Percentiles rank a stretch among this genome's conserved stretches.
phyloP scores from a whole-genome alignment of 495 filamentous ascomycete genomes.

The Hypomontagnella submonticulosa region DNA sequence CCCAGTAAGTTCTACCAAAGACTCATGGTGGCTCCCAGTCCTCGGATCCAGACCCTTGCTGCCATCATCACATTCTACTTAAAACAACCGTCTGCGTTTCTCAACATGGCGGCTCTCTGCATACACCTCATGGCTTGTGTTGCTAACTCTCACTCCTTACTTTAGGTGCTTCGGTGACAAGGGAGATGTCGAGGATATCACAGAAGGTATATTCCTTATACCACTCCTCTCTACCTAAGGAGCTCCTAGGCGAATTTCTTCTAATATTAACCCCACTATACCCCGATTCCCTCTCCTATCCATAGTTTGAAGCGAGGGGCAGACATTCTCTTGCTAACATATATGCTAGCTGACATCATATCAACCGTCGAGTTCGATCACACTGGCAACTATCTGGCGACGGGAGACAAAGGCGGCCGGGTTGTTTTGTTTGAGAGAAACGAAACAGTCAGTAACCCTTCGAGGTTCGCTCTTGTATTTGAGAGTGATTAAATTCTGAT shows the following conservation, averaged over 20 bases:
- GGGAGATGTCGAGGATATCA: constrained; percentile 99
- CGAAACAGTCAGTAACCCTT: constrained; percentile 79
- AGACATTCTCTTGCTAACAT: constrained; percentile 42
- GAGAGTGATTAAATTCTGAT: constrained; percentile 43
- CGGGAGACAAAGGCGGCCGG: constrained; percentile 95
- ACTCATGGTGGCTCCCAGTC: constrained; percentile 2
- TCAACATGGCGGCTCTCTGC: constrained; percentile 2
- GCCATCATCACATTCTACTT: constrained; percentile 1
- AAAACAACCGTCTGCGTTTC: constrained; percentile 1
- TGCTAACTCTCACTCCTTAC: constrained; percentile 30
- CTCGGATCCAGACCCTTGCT: background rate
- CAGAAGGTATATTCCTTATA: constrained; percentile 77
- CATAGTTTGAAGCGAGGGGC: constrained; percentile 1
- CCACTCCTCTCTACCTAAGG: constrained; percentile 9
- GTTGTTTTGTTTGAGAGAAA: constrained; percentile 98
- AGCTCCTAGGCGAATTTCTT: constrained; percentile 7
- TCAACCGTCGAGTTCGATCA: constrained; percentile 99
- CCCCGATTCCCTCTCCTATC: constrained; percentile 13
- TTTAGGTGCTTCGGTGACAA: constrained; percentile 98
- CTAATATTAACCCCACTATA: background rate
- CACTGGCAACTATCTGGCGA: constrained; percentile 97
- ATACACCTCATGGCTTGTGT: constrained; percentile 10
- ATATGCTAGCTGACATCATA: constrained; percentile 88
- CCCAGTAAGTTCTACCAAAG: constrained; percentile 80
- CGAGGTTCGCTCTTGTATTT: constrained; percentile 26